These are phyloP conservation scores for Rhododendron ferrugineum DNA, from an alignment of 148 eudicot genomes.

Conservation along the genomic window DNA sequence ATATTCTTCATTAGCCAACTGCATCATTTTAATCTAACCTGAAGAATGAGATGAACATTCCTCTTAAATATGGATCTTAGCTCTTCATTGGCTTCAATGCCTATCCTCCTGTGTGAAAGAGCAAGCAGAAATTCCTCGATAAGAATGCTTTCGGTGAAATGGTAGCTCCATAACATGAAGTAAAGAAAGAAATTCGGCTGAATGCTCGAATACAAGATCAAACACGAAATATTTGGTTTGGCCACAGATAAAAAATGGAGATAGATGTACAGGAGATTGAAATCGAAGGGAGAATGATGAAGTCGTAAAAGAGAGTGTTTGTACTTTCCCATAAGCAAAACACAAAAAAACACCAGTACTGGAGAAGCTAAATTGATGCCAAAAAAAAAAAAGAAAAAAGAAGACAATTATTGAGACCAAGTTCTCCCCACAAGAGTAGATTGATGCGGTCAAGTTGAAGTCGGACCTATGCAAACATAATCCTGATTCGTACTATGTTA, in stretches of 20 bases:
- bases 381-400: neutral
- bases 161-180: neutral
- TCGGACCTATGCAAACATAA: neutral
- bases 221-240: neutral
- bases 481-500: neutral
- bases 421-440: neutral
- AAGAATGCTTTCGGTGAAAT: neutral
- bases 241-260: neutral
- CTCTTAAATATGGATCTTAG: conserved; percentile 76
- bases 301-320: neutral
- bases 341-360: neutral
- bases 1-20: neutral
- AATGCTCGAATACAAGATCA: too few relatives aligned
- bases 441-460: neutral
- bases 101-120: conserved; percentile 55
- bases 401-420: neutral
- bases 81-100: conserved; percentile 81
- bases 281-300: neutral
- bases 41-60: conserved; percentile 74
- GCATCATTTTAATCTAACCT: conserved; percentile 60
- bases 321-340: neutral
- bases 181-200: neutral
- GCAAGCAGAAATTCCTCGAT: neutral
- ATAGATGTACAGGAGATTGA: neutral
- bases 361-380: too few relatives aligned